Conservation (phyloP, 352 stramenopile species). For the Peronosclerospora sorghi region DNA sequence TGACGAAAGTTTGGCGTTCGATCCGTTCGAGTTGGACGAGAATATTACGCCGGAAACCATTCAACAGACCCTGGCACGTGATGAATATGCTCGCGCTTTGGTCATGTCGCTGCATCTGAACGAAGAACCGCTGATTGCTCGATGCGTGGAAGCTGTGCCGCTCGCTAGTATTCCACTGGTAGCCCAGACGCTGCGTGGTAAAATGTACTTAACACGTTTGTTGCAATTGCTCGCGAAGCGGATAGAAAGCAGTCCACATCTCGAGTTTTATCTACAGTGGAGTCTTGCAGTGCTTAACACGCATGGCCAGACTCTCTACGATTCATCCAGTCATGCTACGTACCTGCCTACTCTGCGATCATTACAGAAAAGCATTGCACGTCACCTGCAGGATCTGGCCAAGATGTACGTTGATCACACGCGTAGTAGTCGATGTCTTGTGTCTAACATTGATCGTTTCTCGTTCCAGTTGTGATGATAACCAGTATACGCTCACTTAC, state of each 20-base stretch:
- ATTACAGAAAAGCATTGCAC: conserved; percentile 79
- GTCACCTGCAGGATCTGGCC: conserved; percentile 74
- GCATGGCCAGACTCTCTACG: conserved; percentile 83
- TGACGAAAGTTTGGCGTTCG: conserved; percentile 95
- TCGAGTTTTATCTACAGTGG: conserved; percentile 97
- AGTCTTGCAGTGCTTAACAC: conserved; percentile 89
- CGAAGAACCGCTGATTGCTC: conserved; percentile 88
- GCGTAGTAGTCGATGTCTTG: conserved; percentile 2
- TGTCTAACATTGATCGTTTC: conserved; percentile 3
- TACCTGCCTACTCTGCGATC: conserved; percentile 78
- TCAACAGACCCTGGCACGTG: conserved; percentile 69
- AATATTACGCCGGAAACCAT: conserved; percentile 94
- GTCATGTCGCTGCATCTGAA: conserved; percentile 96
- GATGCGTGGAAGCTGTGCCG: conserved; percentile 87
- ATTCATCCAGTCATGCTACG: conserved; percentile 40
- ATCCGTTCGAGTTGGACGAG: conserved; percentile 97
- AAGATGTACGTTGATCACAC: conserved; percentile 58
- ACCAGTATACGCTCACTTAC: conserved; percentile 84
- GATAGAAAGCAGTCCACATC: conserved; percentile 87
- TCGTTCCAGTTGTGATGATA: conserved; percentile 71
- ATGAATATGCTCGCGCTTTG: conserved; percentile 88
- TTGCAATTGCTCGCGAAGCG: conserved; percentile 89
- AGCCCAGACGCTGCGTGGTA: conserved; percentile 75
- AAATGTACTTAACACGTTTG: conserved; percentile 88
- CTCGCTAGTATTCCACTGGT: conserved; percentile 86